Evolutionary conservation across 2,329 filamentous ascomycete species (phyloP), one percentile per base, ranked within the genome.

Genomic region (Nakataea oryzae): DNA sequence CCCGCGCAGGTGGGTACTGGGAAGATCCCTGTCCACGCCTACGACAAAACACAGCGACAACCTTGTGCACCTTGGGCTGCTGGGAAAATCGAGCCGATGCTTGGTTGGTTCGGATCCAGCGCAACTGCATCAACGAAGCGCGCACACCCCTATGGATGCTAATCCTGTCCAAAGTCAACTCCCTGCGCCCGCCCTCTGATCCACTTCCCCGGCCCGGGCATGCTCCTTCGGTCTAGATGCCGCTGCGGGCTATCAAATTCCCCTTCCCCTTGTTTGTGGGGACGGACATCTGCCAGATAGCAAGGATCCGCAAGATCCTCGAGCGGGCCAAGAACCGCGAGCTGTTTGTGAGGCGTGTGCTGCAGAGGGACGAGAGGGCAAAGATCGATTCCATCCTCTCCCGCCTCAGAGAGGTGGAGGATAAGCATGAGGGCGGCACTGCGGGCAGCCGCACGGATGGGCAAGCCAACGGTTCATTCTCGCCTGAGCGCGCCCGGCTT

Each of bases 251-350:
- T 28, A 59, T 64, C 54, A 71, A 71, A 3, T 91, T 93, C 67
- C 86, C 87, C 1, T 78, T 85, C n/a, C 78, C 85, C 1, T 70
- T 93, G 17, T 80, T 81, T 59, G 77, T 96, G 61, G 92, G 92
- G 63, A 93, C 85, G 58, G 92, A 96, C 71, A 88, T 96, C 62
- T 91, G 90, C 73, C 80, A 81, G 63, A 81, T 91, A 63, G 74
- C 80, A 0, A 86, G 91, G 62, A 85, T 96, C 63, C 75, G 78
- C 64, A 72, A 73, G 26, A 77, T 92, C 60, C 73, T 93, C 71
- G 76, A 29, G 71, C 74, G 11, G 70, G 71, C 54, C 76, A 21
- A 28, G 17, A 50, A 50, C 14, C 54, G 75, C 1, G 61, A 65
- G 6, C 76, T 75, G 32, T 84, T 85, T 67, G 70, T 84, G 59